phyloP scores from a whole-genome alignment of 306 rosid species.

The Geum urbanum region DNA sequence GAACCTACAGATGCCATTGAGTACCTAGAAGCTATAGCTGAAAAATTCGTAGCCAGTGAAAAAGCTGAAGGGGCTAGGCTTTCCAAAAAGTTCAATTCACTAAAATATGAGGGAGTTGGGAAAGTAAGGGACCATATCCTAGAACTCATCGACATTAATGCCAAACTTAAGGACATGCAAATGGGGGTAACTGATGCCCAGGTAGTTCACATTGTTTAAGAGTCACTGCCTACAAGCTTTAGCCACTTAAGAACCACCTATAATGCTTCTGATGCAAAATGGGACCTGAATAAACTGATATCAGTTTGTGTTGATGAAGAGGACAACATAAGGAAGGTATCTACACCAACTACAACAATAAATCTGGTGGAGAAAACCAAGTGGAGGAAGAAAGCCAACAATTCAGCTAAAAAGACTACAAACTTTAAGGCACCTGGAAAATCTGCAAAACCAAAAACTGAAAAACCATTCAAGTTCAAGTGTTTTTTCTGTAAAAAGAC shows the following conservation, averaged over 20 bases:
- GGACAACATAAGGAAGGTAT: not conserved
- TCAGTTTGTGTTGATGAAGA: not conserved
- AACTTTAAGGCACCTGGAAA: too few relatives aligned
- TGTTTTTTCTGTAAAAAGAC: too few relatives aligned
- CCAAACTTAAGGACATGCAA: not conserved
- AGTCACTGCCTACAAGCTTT: not conserved
- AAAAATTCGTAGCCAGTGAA: too few relatives aligned
- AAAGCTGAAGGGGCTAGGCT: too few relatives aligned
- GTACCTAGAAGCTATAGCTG: too few relatives aligned
- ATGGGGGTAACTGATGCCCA: not conserved
- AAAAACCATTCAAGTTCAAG: too few relatives aligned
- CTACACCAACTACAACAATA: too few relatives aligned
- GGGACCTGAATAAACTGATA: not conserved
- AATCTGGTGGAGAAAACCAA: too few relatives aligned
- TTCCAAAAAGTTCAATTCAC: not conserved
- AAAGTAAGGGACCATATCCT: not conserved
- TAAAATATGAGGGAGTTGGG: not conserved
- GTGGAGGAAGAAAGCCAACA: too few relatives aligned
- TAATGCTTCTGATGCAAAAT: not conserved
- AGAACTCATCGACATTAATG: not conserved
- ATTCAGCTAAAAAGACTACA: too few relatives aligned
- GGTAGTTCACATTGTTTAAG: not conserved
- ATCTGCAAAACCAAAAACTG: too few relatives aligned
- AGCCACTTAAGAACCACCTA: not conserved
- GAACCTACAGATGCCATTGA: too few relatives aligned